Conservation (phyloP, 2,329 filamentous ascomycete genomes). For the Cyanodermella asteris region DNA sequence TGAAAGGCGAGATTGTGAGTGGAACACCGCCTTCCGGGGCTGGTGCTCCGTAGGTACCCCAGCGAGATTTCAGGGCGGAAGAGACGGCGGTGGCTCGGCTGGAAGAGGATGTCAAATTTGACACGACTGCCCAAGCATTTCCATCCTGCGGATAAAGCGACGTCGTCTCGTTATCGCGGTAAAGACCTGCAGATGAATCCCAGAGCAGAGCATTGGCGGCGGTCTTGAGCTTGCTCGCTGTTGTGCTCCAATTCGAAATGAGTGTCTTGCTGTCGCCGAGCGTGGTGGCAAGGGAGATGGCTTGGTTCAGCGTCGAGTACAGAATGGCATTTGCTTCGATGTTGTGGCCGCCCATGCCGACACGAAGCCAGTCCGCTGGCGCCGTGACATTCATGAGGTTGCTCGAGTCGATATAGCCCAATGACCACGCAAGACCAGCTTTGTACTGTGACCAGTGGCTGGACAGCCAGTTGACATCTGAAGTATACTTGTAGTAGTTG, state of each 20-base stretch:
- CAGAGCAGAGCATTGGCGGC: constrained; percentile 12
- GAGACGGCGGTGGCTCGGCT: constrained; percentile 14
- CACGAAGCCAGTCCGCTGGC: constrained; percentile 24
- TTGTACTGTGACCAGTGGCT: constrained; percentile 24
- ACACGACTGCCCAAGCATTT: constrained; percentile 18
- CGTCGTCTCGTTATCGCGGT: constrained; percentile 13
- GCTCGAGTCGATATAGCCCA: constrained; percentile 19
- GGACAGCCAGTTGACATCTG: constrained; percentile 18
- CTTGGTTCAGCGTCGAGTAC: constrained; percentile 14
- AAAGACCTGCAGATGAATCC: constrained; percentile 10
- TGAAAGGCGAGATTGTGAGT: constrained; percentile 21
- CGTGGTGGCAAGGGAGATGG: constrained; percentile 8
- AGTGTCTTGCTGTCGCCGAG: constrained; percentile 9
- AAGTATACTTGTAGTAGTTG: constrained; percentile 23
- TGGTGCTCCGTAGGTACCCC: constrained; percentile 24
- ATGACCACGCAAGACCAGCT: constrained; percentile 20
- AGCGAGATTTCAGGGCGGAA: constrained; percentile 17
- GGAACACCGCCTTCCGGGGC: constrained; percentile 17
- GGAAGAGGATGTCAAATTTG: constrained; percentile 12
- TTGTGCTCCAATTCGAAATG: constrained; percentile 9
- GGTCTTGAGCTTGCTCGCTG: constrained; percentile 11
- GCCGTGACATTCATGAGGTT: constrained; percentile 25
- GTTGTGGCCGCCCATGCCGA: constrained; percentile 29
- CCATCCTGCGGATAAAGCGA: constrained; percentile 14
- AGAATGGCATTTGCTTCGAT: constrained; percentile 25